Evolutionary conservation across 352 stramenopile species (phyloP).

Genomic region (Globisporangium yorkense): DNA sequence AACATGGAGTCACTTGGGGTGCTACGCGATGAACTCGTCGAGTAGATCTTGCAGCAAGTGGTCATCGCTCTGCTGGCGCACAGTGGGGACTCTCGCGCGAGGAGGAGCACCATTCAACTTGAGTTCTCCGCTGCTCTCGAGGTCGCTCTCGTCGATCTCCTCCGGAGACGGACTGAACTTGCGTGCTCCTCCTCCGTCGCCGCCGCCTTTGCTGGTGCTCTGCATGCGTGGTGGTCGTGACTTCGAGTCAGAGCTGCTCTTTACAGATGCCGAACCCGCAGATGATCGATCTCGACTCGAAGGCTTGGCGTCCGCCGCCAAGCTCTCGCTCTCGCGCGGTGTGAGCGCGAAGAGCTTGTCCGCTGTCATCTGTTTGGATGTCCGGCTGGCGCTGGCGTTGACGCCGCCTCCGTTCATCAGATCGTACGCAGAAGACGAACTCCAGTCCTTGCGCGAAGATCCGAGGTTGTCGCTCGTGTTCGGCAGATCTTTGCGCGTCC

Average conservation of each 20-base stretch:
- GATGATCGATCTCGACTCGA: slow-evolving; percentile 1
- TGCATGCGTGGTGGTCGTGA: neutral
- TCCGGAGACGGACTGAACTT: slow-evolving; percentile 28
- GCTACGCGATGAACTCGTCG: slow-evolving; percentile 54
- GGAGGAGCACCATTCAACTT: neutral
- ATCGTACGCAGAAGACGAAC: slow-evolving; percentile 6
- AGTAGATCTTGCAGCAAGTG: slow-evolving; percentile 61
- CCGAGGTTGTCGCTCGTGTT: neutral
- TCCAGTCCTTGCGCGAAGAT: slow-evolving; percentile 10
- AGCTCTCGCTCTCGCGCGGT: slow-evolving; percentile 15
- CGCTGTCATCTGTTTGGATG: slow-evolving; percentile 6
- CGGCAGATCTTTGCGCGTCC: slow-evolving; percentile 11
- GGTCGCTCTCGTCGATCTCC: slow-evolving; percentile 25
- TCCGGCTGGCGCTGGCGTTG: neutral
- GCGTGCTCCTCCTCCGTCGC: slow-evolving; percentile 7
- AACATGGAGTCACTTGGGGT: neutral
- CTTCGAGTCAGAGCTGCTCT: neutral
- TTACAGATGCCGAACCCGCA: neutral
- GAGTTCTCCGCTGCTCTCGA: slow-evolving; percentile 4
- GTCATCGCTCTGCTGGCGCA: slow-evolving; percentile 23
- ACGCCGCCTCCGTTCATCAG: neutral
- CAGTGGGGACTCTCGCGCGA: neutral
- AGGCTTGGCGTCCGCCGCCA: slow-evolving; percentile 15
- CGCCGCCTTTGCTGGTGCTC: neutral
- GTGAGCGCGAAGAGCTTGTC: slow-evolving; percentile 10